These are phyloP conservation scores for Fusarium sororula DNA, from an alignment of 2,329 filamentous ascomycete species.

Conservation along the genomic window DNA sequence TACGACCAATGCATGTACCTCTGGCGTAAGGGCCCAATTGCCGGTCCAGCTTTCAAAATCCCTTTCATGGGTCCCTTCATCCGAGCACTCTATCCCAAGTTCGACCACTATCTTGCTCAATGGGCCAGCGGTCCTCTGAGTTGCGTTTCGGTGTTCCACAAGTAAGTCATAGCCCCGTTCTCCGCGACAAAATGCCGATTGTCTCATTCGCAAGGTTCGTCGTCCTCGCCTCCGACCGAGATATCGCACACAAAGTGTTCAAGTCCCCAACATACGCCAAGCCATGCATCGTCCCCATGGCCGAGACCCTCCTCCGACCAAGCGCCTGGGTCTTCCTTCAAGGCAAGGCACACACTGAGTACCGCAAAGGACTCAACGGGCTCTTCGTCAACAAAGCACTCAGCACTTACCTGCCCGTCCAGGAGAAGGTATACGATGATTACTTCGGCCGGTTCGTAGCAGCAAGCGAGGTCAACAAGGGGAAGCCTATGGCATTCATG, in stretches of 20 bases:
- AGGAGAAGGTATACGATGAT: conserved; percentile 75
- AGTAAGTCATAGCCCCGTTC: conserved; percentile 57
- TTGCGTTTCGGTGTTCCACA: conserved; percentile 87
- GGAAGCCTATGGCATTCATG: conserved; percentile 74
- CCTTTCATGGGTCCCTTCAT: conserved; percentile 80
- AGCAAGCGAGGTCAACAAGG: conserved; percentile 61
- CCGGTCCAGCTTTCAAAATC: conserved; percentile 71
- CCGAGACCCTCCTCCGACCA: conserved; percentile 73
- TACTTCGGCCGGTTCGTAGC: conserved; percentile 76
- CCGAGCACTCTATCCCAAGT: conserved; percentile 77
- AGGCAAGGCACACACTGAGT: conserved; percentile 80
- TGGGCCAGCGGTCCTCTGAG: conserved; percentile 82
- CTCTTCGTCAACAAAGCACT: conserved; percentile 80
- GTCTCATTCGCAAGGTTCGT: conserved; percentile 68
- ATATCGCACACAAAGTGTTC: conserved; percentile 84
- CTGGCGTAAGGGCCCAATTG: conserved; percentile 67
- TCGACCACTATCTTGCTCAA: conserved; percentile 77
- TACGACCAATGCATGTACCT: conserved; percentile 65
- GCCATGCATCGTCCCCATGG: conserved; percentile 80
- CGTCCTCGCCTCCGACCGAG: conserved; percentile 78
- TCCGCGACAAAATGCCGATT: background rate
- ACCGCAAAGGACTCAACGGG: conserved; percentile 77
- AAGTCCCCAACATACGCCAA: conserved; percentile 80
- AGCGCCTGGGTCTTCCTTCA: conserved; percentile 83
- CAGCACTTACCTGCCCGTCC: conserved; percentile 74